Conservation (phyloP, 2,329 filamentous ascomycete genomes). For the Aspergillus ibericus region DNA sequence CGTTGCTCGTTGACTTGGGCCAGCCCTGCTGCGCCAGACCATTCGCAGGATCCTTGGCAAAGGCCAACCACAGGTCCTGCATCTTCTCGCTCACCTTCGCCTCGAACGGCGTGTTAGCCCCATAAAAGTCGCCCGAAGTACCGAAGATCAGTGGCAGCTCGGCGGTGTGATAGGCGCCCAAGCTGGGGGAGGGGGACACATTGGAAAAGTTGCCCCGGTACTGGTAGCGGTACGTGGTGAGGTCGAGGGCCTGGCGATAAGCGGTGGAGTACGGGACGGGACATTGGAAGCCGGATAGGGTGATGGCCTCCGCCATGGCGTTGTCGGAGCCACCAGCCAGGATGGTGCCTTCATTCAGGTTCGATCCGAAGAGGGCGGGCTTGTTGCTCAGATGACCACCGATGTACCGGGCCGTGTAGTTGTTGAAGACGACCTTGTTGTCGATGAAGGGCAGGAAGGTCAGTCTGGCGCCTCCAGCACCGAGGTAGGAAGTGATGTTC, state of each 20-base stretch:
- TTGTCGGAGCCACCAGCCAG: not conserved
- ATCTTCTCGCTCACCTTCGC: not conserved
- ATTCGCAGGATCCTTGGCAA: not conserved
- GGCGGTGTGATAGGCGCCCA: not conserved
- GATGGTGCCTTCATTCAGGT: conserved; percentile 1
- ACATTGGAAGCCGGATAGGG: not conserved
- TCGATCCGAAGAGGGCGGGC: not conserved
- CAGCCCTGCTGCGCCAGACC: not conserved
- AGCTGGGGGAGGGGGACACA: conserved; percentile 18
- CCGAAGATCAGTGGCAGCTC: not conserved
- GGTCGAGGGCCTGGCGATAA: conserved; percentile 12
- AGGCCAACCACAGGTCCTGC: not conserved
- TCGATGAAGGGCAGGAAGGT: not conserved
- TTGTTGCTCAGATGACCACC: not conserved
- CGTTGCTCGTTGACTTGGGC: not conserved
- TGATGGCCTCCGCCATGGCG: not conserved
- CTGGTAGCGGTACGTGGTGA: conserved; percentile 42
- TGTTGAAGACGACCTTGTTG: not conserved
- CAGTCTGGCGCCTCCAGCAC: not conserved
- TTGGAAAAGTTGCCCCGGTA: conserved; percentile 46
- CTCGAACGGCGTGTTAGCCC: not conserved
- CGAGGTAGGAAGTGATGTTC: not conserved
- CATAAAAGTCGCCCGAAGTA: not conserved
- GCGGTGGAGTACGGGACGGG: not conserved
- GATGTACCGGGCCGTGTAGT: not conserved